phyloP scores from a whole-genome alignment of 352 stramenopile genomes.

The Phytophthora hybrid region DNA sequence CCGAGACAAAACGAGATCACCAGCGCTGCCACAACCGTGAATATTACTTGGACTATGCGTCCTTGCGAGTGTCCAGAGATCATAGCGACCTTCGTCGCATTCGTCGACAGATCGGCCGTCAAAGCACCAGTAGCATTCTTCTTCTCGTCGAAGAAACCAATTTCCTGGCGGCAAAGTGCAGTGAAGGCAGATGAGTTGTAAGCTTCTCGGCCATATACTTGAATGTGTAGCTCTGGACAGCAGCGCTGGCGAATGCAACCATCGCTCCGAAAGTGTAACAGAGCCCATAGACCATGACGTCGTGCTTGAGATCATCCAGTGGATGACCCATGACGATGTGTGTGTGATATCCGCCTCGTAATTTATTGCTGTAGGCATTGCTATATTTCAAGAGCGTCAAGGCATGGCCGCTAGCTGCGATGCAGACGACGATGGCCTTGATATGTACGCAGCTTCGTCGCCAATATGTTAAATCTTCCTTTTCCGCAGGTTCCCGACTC shows the following conservation, averaged over 20 bases:
- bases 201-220: constrained; percentile 58
- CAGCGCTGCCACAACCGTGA: constrained; percentile 56
- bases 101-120: constrained; percentile 59
- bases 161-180: constrained; percentile 43
- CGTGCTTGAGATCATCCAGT: constrained; percentile 34
- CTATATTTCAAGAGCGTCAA: constrained; percentile 32
- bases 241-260: constrained; percentile 34
- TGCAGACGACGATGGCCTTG: constrained; percentile 44
- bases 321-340: constrained; percentile 96
- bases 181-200: constrained; percentile 51
- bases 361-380: constrained; percentile 11
- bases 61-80: constrained; percentile 55
- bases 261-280: constrained; percentile 39
- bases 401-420: constrained; percentile 57
- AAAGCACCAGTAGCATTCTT: constrained; percentile 65
- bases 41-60: constrained; percentile 48
- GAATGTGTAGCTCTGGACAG: constrained; percentile 51
- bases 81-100: constrained; percentile 50
- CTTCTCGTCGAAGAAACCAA: constrained; percentile 82
- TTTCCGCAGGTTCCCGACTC: constrained; percentile 45
- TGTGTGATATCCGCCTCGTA: constrained; percentile 97
- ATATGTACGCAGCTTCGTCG: constrained; percentile 40
- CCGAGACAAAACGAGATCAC: constrained; percentile 70
- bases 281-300: constrained; percentile 27
- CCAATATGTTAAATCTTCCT: constrained; percentile 41